phyloP scores from a whole-genome alignment of 805 yeast genomes.

The Yarrowia sp. region DNA sequence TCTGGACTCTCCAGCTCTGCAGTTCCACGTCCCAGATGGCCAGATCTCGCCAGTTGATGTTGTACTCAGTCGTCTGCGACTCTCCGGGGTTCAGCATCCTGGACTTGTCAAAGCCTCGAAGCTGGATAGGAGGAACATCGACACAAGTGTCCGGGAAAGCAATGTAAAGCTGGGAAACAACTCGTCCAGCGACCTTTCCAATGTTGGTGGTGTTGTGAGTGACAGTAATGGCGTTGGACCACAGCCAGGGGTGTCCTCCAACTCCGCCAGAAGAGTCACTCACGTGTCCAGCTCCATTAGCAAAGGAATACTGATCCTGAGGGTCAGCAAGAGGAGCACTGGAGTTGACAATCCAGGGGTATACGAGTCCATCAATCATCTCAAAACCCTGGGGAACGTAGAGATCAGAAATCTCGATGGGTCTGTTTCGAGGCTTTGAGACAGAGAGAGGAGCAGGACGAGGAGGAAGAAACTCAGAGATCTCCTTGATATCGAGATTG shows the following conservation, averaged over 20 bases:
- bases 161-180: conserved; percentile 61
- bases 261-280: conserved; percentile 52
- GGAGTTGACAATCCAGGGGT: conserved; percentile 52
- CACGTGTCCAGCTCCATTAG: not conserved
- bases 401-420: conserved; percentile 52
- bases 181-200: conserved; percentile 57
- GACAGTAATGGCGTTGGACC: conserved; percentile 60
- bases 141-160: conserved; percentile 54
- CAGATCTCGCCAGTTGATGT: conserved; percentile 6
- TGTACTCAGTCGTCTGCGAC: not conserved
- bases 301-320: not conserved
- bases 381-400: conserved; percentile 59
- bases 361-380: conserved; percentile 62
- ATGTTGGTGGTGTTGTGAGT: conserved; percentile 57
- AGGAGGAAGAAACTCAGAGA: conserved; percentile 56
- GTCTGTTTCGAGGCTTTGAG: not conserved
- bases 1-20: conserved; percentile 20
- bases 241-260: conserved; percentile 68
- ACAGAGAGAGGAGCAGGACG: conserved; percentile 42
- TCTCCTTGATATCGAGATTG: conserved; percentile 54
- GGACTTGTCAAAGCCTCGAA: conserved; percentile 56
- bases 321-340: not conserved
- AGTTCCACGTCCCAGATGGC: conserved; percentile 7
- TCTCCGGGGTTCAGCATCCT: not conserved
- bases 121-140: conserved; percentile 57